Percentiles rank a stretch among this genome's conserved stretches.
Evolutionary conservation across 805 yeast species (phyloP).

Genomic region (Kazachstania africana): DNA sequence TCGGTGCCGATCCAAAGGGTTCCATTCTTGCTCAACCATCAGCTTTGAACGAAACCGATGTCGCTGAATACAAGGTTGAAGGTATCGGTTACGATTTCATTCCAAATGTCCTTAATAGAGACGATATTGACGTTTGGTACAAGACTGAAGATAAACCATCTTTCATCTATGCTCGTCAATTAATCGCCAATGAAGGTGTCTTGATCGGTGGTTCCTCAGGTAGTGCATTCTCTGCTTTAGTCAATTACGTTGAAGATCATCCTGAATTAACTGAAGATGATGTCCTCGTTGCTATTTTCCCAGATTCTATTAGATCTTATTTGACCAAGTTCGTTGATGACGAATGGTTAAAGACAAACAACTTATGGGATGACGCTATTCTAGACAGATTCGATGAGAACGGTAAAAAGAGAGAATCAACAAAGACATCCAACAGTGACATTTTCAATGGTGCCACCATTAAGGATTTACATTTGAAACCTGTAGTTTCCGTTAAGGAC

Average conservation of each 20-base stretch:
- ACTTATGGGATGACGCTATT: slow-evolving; percentile 49
- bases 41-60: slow-evolving; percentile 43
- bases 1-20: slow-evolving; percentile 82
- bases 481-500: slow-evolving; percentile 63
- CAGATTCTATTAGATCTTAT: slow-evolving; percentile 80
- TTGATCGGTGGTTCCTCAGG: slow-evolving; percentile 88
- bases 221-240: slow-evolving; percentile 68
- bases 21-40: slow-evolving; percentile 78
- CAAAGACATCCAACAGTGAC: slow-evolving; percentile 20
- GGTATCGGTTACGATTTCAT: slow-evolving; percentile 87
- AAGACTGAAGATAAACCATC: slow-evolving; percentile 78
- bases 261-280: slow-evolving; percentile 58
- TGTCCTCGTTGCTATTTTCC: slow-evolving; percentile 68
- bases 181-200: slow-evolving; percentile 76
- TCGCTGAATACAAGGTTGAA: slow-evolving; percentile 63
- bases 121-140: slow-evolving; percentile 63
- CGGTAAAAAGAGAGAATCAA: no score
- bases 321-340: slow-evolving; percentile 81
- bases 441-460: slow-evolving; percentile 47
- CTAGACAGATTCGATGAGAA: slow-evolving; percentile 23
- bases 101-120: slow-evolving; percentile 67
- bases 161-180: slow-evolving; percentile 68
- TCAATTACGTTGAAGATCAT: slow-evolving; percentile 51
- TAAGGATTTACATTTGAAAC: slow-evolving; percentile 59
- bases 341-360: slow-evolving; percentile 78